Evolutionary conservation across 1,284 basidiomycete species (phyloP), one percentile per base, ranked within the genome.

Genomic region (Trametes hirsuta): DNA sequence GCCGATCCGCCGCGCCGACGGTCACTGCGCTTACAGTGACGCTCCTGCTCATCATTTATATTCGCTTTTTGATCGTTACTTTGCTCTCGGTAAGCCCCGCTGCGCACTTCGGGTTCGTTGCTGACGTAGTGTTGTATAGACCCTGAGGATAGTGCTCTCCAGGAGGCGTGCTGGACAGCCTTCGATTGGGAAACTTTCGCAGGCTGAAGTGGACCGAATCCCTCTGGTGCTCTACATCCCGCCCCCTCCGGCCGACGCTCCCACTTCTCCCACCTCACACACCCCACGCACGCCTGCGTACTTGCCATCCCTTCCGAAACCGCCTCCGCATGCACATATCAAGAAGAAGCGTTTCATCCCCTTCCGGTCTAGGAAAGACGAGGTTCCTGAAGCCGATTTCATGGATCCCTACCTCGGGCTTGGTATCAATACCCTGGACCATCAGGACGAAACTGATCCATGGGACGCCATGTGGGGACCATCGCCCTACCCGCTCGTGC

Each of bases 221-320:
- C 90, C 90, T 1, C 78, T 92, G 22, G 89, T 91, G 37, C 81
- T 89, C 59, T 92, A 91, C 72, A 91, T 92, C 44, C 88, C 88
- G 2, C 82, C 88, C 0, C 87, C 88, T 6, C 59, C 64, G 1
- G 51, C 39, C 4, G 86, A 86, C 6, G 80, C 84, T 55, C 76
- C 74, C 30, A 67, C 74, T 15, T 67, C 72, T 39, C 76, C 76
- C 12, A 66, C 79, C 42, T 72, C 76, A 37, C 36, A 37, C 9
- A 24, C 36, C 36, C 12, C 11, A 46, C 79, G 78, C 6, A 74
- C 79, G 39, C 69, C 75, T 77, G 25, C 80, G 85, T 58, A 46
- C 48, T 36, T 49, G 72, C 75, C 84, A 84, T 21, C 53, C 2
- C 46, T 30, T 44, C 84, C 85, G 25, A 58, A 52, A 15, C 49